These are phyloP conservation scores for Meira nashicola DNA, from an alignment of 1,284 basidiomycete genomes.

Conservation along the genomic window DNA sequence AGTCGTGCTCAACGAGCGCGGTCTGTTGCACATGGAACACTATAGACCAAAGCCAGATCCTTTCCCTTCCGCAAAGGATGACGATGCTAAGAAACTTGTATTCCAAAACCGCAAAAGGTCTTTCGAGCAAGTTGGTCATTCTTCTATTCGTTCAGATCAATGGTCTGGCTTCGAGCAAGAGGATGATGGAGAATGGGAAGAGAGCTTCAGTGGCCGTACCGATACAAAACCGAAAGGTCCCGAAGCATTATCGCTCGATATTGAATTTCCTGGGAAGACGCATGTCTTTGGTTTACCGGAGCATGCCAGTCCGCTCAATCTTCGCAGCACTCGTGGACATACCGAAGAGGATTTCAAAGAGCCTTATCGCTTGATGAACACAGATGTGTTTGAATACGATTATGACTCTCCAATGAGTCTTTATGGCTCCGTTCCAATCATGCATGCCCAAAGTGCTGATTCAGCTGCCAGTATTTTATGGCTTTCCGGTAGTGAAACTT, in stretches of 20 bases:
- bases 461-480: slow-evolving; percentile 87
- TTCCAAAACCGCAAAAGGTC: slow-evolving; percentile 34
- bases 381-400: slow-evolving; percentile 95
- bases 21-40: slow-evolving; percentile 95
- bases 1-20: slow-evolving; percentile 81
- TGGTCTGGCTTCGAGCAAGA: slow-evolving; percentile 56
- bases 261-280: slow-evolving; percentile 82
- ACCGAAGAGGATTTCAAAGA: slow-evolving; percentile 57
- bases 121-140: slow-evolving; percentile 1
- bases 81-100: slow-evolving; percentile 20
- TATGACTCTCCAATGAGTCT: slow-evolving; percentile 85
- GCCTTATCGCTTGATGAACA: slow-evolving; percentile 91
- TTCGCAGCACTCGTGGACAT: slow-evolving; percentile 59
- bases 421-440: slow-evolving; percentile 66
- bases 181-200: slow-evolving; percentile 74
- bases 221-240: slow-evolving; percentile 98
- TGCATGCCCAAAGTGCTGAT: slow-evolving; percentile 61
- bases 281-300: slow-evolving; percentile 94
- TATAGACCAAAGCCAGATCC: slow-evolving; percentile 58
- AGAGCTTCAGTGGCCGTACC: slow-evolving; percentile 76
- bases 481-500: slow-evolving; percentile 87
- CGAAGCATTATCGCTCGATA: slow-evolving; percentile 85
- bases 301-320: slow-evolving; percentile 82
- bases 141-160: slow-evolving; percentile 6
- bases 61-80: slow-evolving; percentile 33